Evolutionary conservation across 2,329 filamentous ascomycete genomes (phyloP).

Genomic region (Aureobasidium leucospermi): DNA sequence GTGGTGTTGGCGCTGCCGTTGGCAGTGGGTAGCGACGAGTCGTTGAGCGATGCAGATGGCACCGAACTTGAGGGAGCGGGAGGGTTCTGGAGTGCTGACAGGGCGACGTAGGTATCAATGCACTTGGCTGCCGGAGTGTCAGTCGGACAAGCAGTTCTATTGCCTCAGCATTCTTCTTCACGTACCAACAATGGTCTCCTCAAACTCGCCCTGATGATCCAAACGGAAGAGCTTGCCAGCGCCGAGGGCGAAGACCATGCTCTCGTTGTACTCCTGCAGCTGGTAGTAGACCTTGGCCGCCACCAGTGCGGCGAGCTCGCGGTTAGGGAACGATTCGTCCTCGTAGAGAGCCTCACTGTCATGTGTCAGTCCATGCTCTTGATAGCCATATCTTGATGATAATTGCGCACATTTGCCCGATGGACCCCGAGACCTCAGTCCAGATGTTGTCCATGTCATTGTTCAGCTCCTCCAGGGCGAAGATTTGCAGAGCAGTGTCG

Average conservation of each 20-base stretch:
- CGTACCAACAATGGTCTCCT: slow-evolving; percentile 90
- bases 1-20: slow-evolving; percentile 57
- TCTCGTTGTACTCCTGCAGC: slow-evolving; percentile 97
- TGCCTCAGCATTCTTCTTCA: slow-evolving; percentile 10
- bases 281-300: slow-evolving; percentile 99
- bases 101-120: slow-evolving; percentile 91
- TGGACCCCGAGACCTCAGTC: slow-evolving; percentile 89
- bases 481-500: slow-evolving; percentile 87
- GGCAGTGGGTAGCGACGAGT: slow-evolving; percentile 64
- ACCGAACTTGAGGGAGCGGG: slow-evolving; percentile 42
- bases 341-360: slow-evolving; percentile 91
- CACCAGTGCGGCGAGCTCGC: slow-evolving; percentile 87
- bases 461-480: slow-evolving; percentile 90
- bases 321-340: slow-evolving; percentile 88
- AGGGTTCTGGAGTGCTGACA: slow-evolving; percentile 56
- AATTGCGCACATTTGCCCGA: slow-evolving; percentile 78
- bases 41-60: slow-evolving; percentile 43
- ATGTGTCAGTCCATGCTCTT: slow-evolving; percentile 12
- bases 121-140: slow-evolving; percentile 60
- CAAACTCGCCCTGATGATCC: slow-evolving; percentile 85
- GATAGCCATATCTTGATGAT: not conserved
- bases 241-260: slow-evolving; percentile 94
- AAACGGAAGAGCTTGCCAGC: slow-evolving; percentile 94
- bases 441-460: slow-evolving; percentile 94
- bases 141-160: not conserved